These are phyloP conservation scores for Termitomyces sp. DNA, from an alignment of 768 basidiomycete species.

Conservation along the genomic window DNA sequence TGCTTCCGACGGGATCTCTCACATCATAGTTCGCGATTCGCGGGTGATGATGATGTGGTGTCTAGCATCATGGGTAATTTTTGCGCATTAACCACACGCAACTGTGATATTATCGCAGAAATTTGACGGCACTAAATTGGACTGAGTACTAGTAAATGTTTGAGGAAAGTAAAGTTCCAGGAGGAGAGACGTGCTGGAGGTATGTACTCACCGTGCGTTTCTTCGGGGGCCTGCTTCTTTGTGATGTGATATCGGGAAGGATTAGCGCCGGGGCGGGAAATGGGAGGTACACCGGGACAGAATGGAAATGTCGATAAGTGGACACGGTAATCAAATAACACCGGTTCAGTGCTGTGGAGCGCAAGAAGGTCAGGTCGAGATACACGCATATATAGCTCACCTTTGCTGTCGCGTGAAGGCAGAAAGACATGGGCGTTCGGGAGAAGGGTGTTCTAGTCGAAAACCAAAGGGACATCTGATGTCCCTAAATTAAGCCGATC, in stretches of 20 bases:
- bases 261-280: background rate
- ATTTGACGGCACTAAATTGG: background rate
- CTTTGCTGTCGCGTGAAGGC: background rate
- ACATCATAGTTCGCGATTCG: constrained; percentile 5
- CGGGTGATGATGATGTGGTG: background rate
- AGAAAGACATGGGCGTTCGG: background rate
- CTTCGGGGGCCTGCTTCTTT: background rate
- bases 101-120: no score
- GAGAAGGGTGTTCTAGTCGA: background rate
- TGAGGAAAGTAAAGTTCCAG: background rate
- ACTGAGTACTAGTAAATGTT: no score
- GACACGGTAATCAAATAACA: background rate
- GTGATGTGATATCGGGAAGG: background rate
- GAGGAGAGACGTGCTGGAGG: background rate
- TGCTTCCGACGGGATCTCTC: background rate
- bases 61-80: background rate
- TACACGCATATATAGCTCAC: background rate
- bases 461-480: background rate
- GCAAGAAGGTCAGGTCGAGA: background rate
- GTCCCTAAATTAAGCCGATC: background rate
- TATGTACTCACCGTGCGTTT: background rate
- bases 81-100: no score
- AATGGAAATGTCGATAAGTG: background rate
- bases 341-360: background rate
- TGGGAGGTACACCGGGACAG: background rate